Evolutionary conservation across 148 eudicot genomes (phyloP), one percentile per base, ranked within the genome.

Genomic region (Amaranthus cruentus): DNA sequence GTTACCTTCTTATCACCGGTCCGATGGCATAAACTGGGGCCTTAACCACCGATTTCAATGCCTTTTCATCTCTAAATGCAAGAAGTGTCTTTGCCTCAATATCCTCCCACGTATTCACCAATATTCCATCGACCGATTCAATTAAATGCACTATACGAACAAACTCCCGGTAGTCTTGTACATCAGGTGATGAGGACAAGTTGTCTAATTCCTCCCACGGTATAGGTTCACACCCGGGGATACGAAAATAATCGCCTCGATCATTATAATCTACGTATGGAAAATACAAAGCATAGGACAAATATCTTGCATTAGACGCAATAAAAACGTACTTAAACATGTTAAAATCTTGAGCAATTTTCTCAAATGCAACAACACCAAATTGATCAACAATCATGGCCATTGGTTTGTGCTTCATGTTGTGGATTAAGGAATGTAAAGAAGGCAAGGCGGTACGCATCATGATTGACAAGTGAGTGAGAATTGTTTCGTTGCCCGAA

Each of bases 351-450:
- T 69, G 58, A 6, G 80, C 84, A 11, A 82, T 81, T 3, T 71
- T 54, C 0, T 76, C 78, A 44, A 88, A 46, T 2, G 88, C 87
- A 44, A 83, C 80, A 0, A 84, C 82, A 43, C 77, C 54, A 54
- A 86, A 90, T 1, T 77, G 21, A 53, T 90, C 95, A 8, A 85
- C 66, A 4, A 90, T 61, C 11, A 90, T 49, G 42, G 91, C 91
- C 11, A 49, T 59, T 8, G 85, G 88, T 9, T 65, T 76, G 71
- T 49, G 50, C 28, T 12, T 11, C 78, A 84, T 55, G 3, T 28
- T 66, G 8, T 47, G 4, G 46, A 90, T 78, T n/a, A 67, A 10
- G 5, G 85, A 68, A 0, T 69, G 81, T 48, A 89, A 70, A 4
- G 46, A 57, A 0, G 75, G 82, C 66, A 87, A 74, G 46, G 82